Evolutionary conservation across 1,284 basidiomycete species (phyloP).

Genomic region (Paramarasmius palmivorus): DNA sequence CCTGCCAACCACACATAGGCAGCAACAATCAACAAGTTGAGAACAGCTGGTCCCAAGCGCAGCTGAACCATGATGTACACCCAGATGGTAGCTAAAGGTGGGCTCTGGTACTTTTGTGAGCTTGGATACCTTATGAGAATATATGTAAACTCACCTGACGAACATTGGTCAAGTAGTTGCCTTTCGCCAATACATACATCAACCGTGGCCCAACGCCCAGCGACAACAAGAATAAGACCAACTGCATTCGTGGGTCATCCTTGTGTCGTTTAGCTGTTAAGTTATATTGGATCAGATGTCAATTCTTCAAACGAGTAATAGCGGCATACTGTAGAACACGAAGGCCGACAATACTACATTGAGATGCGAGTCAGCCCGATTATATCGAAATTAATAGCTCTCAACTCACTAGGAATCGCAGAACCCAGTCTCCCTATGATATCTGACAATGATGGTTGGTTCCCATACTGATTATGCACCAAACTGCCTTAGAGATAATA

Average conservation of each 20-base stretch:
- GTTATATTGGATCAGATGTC: not conserved
- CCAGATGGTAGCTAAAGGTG: conserved; percentile 76
- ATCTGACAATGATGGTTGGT: conserved; percentile 45
- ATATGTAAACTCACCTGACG: conserved; percentile 52
- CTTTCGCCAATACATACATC: conserved; percentile 69
- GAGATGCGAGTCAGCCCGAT: conserved; percentile 12
- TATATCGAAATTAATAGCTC: conserved; percentile 1
- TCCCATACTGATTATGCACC: conserved; percentile 74
- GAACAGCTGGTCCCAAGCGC: conserved; percentile 58
- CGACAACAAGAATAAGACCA: conserved; percentile 57
- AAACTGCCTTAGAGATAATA: conserved; percentile 42
- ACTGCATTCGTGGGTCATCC: conserved; percentile 48
- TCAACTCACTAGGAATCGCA: conserved; percentile 65
- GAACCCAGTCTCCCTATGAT: conserved; percentile 57
- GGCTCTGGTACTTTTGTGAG: conserved; percentile 44
- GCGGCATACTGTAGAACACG: conserved; percentile 72
- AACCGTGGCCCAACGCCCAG: conserved; percentile 59
- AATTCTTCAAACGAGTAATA: too few species aligned
- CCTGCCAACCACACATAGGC: conserved; percentile 62
- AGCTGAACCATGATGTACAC: conserved; percentile 70
- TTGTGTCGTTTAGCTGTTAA: conserved; percentile 67
- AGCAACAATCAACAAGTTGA: conserved; percentile 54
- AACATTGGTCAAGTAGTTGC: conserved; percentile 68
- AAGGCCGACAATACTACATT: conserved; percentile 65
- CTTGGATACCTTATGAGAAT: too few species aligned